phyloP scores from a whole-genome alignment of 441 rosid genomes.

The Pelargonium myrrhifolium region DNA sequence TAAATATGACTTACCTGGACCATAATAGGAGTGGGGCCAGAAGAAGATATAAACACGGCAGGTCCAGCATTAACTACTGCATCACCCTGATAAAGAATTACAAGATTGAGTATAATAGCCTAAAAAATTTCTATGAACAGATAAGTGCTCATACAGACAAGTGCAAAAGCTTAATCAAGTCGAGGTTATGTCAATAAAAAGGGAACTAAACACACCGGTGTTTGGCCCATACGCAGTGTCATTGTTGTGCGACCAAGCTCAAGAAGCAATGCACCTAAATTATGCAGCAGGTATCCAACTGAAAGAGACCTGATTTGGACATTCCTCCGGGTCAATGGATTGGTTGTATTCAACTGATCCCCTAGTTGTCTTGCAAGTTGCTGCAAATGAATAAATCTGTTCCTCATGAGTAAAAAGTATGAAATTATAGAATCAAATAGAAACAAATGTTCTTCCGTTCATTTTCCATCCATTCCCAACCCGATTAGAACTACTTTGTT shows the following conservation, averaged over 20 bases:
- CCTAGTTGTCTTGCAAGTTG: constrained; percentile 25
- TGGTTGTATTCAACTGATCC: constrained; percentile 26
- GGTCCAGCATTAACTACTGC: constrained; percentile 35
- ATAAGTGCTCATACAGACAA: neutral
- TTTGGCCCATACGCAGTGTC: constrained; percentile 34
- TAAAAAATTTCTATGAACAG: neutral
- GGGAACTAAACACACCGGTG: constrained; percentile 27
- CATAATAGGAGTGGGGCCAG: constrained; percentile 26
- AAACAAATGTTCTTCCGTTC: neutral
- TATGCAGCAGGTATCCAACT: constrained; percentile 29
- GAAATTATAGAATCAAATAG: too few relatives aligned
- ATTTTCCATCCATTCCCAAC: too few relatives aligned
- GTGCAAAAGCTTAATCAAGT: neutral
- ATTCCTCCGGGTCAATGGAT: constrained; percentile 24
- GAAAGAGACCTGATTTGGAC: constrained; percentile 21
- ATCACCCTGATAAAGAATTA: constrained; percentile 25
- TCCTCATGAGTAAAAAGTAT: too few relatives aligned
- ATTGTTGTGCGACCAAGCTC: constrained; percentile 36
- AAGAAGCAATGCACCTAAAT: constrained; percentile 29
- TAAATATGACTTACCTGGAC: constrained; percentile 12
- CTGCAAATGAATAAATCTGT: constrained; percentile 19
- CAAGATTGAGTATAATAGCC: neutral
- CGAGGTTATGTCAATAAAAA: neutral
- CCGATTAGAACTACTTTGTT: too few relatives aligned
- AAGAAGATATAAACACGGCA: constrained; percentile 26